Conservation (phyloP, 2,329 filamentous ascomycete species). For the Cadophora gregata region DNA sequence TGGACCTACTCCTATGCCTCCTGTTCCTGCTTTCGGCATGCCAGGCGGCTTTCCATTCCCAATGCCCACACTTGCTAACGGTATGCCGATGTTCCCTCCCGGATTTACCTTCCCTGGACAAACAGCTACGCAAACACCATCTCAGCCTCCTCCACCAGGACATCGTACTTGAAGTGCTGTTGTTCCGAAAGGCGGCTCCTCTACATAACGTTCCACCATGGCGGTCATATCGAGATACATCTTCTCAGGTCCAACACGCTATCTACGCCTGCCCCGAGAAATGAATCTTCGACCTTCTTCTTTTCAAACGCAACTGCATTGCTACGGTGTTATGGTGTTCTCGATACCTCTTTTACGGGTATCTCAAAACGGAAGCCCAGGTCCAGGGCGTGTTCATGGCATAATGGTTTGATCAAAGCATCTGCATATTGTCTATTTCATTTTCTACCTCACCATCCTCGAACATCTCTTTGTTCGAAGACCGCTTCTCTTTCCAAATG, state of each 20-base stretch:
- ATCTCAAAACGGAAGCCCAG: neutral
- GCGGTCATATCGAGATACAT: too few relatives aligned
- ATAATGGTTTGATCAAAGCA: neutral
- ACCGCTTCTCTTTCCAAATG: neutral
- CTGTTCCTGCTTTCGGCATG: slow-evolving; percentile 38
- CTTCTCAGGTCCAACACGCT: too few relatives aligned
- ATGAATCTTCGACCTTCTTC: neutral
- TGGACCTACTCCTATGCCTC: slow-evolving; percentile 33
- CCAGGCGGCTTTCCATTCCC: slow-evolving; percentile 46
- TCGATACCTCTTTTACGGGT: slow-evolving; percentile 3
- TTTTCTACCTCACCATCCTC: neutral
- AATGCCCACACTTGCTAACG: slow-evolving; percentile 53
- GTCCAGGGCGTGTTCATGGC: neutral
- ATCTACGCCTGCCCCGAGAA: too few relatives aligned
- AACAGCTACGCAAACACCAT: slow-evolving; percentile 37
- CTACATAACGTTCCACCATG: too few relatives aligned
- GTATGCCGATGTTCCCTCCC: slow-evolving; percentile 57
- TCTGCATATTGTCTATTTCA: neutral
- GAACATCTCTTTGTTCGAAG: neutral
- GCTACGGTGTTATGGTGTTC: slow-evolving; percentile 20
- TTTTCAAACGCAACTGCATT: slow-evolving; percentile 19
- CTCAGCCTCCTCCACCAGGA: slow-evolving; percentile 39
- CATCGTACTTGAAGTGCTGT: slow-evolving; percentile 29
- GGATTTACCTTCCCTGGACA: slow-evolving; percentile 48
- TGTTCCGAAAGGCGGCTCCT: too few relatives aligned